Base-by-base conservation (phyloP, 495 filamentous ascomycete species). In the Talaromyces ruber region DNA sequence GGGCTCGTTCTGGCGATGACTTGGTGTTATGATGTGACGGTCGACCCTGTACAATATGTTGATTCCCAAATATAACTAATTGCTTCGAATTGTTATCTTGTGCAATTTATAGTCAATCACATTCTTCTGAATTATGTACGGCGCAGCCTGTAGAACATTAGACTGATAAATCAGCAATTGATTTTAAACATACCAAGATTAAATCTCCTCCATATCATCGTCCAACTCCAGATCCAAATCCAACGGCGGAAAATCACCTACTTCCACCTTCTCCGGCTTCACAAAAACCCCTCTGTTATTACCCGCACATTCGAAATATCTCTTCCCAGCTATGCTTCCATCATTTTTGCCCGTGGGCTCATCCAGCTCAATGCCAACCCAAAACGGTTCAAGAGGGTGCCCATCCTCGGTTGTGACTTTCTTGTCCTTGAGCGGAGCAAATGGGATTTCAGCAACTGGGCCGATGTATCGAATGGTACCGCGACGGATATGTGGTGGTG, bases 331-430 rank as follows among this genome's bases (percentile, higher is more conserved):
- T 2, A 95, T 81, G 66, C 86, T 90, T 18, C 92, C 92, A 70
- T 97, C 91, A 66, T 97, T 97, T 78, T 90, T 94, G 30, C 92
- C 92, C 34, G 85, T 85, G 4, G 91, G 91, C 72, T 96, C 91
- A 70, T 96, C 91, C 51, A 95, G 79, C 66, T 86, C 83, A 54
- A 97, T 79, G 47, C 93, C 93, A 43, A 94, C 81, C 93, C 94
- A 97, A 18, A 90, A 81, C 5, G 90, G 89, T 28, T 71, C 82
- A 69, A 52, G 32, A 24, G 51, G 16, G 59, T 58, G 14, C 68
- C 70, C 28, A 70, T 54, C 24, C 6, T 54, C 51, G 6, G 51
- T 54, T 4, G 24, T 54, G 28, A 16, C 60, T 61, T 12, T 67
- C 59, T 54, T 72, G 65, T 26, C 69, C 47, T 29, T 68, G 14